Evolutionary conservation across 106 monocot genomes (phyloP).

Genomic region (Allium sativum): DNA sequence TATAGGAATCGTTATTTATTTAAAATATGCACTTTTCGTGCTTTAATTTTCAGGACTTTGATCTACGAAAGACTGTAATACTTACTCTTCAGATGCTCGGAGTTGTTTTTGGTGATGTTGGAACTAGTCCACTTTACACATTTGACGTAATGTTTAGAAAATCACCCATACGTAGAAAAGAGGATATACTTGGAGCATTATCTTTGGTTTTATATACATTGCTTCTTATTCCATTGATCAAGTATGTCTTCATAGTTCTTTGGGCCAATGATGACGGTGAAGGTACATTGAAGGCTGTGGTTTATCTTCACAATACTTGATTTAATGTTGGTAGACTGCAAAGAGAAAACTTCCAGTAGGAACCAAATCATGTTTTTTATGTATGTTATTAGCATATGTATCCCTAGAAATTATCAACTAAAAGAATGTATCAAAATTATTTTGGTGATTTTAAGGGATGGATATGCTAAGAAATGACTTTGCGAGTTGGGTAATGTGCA

Average conservation of each 20-base stretch:
- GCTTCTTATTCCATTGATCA: constrained; percentile 73
- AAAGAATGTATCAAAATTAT: too few relatives aligned
- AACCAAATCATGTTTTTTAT: too few relatives aligned
- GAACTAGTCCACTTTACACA: constrained; percentile 74
- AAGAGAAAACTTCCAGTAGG: too few relatives aligned
- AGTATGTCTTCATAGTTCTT: constrained; percentile 70
- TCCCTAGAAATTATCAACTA: too few relatives aligned
- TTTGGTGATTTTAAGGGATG: too few relatives aligned
- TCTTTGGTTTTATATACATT: constrained; percentile 81
- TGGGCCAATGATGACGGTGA: constrained; percentile 82
- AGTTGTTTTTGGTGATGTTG: constrained; percentile 91
- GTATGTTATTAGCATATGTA: too few relatives aligned
- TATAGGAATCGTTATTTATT: too few relatives aligned
- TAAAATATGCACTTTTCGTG: not conserved
- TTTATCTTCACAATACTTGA: not conserved
- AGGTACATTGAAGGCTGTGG: constrained; percentile 38
- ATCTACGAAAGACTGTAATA: constrained; percentile 38
- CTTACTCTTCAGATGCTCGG: constrained; percentile 77
- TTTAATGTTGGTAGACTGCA: not conserved
- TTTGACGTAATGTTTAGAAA: constrained; percentile 85
- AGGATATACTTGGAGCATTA: constrained; percentile 76
- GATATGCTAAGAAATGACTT: too few relatives aligned
- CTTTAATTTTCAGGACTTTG: constrained; percentile 53
- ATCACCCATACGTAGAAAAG: constrained; percentile 37
- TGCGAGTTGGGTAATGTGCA: too few relatives aligned